phyloP scores from a whole-genome alignment of 1,139 yeast species.

The Yamadazyma membranifaciens region DNA sequence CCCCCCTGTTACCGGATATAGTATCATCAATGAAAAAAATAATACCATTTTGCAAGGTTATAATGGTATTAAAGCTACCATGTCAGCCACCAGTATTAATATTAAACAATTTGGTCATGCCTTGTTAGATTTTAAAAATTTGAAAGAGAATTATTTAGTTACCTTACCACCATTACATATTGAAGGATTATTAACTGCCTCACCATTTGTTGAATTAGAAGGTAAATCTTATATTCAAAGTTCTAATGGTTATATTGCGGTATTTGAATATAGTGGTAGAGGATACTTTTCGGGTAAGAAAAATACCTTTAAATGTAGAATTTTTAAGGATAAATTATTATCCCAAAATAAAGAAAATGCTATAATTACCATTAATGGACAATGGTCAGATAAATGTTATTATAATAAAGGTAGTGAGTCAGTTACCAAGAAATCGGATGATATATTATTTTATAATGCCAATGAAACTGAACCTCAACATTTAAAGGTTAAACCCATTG shows the following conservation, averaged over 20 bases:
- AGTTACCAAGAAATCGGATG: slow-evolving; percentile 34
- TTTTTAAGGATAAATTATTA: slow-evolving; percentile 54
- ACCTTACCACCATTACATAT: slow-evolving; percentile 96
- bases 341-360: slow-evolving; percentile 59
- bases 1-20: slow-evolving; percentile 92
- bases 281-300: slow-evolving; percentile 97
- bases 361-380: slow-evolving; percentile 78
- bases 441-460: slow-evolving; percentile 71
- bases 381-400: slow-evolving; percentile 81
- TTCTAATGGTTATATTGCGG: slow-evolving; percentile 71
- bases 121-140: slow-evolving; percentile 55
- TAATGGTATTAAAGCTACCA: slow-evolving; percentile 82
- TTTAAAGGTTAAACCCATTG: slow-evolving; percentile 74
- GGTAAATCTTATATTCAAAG: slow-evolving; percentile 81
- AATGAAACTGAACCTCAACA: slow-evolving; percentile 47
- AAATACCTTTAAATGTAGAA: slow-evolving; percentile 84
- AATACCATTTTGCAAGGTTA: slow-evolving; percentile 78
- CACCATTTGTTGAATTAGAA: slow-evolving; percentile 89
- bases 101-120: slow-evolving; percentile 96
- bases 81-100: slow-evolving; percentile 69
- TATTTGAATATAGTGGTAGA: slow-evolving; percentile 82
- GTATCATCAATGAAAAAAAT: slow-evolving; percentile 69
- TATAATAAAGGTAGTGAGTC: slow-evolving; percentile 41
- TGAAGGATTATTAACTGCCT: slow-evolving; percentile 86
- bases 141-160: slow-evolving; percentile 69